Conservation (phyloP, 2,329 filamentous ascomycete species). For the Blastomyces parvus region DNA sequence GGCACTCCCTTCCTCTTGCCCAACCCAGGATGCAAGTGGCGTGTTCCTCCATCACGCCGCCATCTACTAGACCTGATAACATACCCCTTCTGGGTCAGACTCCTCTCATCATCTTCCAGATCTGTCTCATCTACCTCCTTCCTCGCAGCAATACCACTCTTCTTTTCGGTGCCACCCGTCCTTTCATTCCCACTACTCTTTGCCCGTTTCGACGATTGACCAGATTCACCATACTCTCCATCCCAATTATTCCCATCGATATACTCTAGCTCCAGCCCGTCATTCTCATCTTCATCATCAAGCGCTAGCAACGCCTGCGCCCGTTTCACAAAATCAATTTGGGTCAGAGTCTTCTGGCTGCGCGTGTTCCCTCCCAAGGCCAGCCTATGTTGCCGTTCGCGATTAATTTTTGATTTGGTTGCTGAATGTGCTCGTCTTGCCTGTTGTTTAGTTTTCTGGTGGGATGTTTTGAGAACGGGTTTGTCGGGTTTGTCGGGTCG, state of each 20-base stretch:
- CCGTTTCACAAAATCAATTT: slow-evolving; percentile 32
- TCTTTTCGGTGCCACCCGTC: not conserved
- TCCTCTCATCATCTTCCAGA: slow-evolving; percentile 27
- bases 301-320: slow-evolving; percentile 26
- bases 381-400: slow-evolving; percentile 13
- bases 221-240: not conserved
- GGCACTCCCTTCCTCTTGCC: not conserved
- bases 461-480: not conserved
- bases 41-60: not conserved
- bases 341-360: slow-evolving; percentile 34
- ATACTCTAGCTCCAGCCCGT: slow-evolving; percentile 14
- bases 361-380: slow-evolving; percentile 15
- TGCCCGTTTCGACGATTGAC: not conserved
- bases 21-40: not conserved
- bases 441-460: not conserved
- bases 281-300: slow-evolving; percentile 20
- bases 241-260: slow-evolving; percentile 15
- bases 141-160: slow-evolving; percentile 13
- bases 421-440: not conserved
- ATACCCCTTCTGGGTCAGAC: slow-evolving; percentile 37
- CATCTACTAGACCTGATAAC: slow-evolving; percentile 26
- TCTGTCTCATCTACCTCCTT: slow-evolving; percentile 19
- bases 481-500: not conserved
- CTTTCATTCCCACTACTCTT: not conserved
- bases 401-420: not conserved